Conservation (phyloP, 176 grass and related monocot species). For the Oryza nivara region DNA sequence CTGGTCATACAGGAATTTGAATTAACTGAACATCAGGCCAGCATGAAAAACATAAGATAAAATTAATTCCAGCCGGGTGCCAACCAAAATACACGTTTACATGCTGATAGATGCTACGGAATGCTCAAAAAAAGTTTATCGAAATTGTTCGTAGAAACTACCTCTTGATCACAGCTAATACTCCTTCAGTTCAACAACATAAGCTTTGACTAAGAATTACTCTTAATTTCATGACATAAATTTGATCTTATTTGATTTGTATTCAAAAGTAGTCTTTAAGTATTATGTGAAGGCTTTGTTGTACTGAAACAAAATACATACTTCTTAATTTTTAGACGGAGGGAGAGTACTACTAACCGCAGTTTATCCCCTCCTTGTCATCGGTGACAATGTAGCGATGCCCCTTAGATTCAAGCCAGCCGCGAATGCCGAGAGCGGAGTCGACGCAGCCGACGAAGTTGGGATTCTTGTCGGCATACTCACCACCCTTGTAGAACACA, state of each 20-base stretch:
- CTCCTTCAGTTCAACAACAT: too few species aligned
- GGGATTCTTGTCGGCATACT: constrained; percentile 76
- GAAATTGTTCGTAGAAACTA: neutral
- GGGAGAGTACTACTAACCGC: constrained; percentile 48
- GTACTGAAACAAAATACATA: too few species aligned
- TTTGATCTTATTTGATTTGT: too few species aligned
- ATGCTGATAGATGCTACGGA: neutral
- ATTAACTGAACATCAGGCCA: constrained; percentile 1
- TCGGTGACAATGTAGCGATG: constrained; percentile 93
- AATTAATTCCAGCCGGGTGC: neutral
- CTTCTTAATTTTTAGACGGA: neutral
- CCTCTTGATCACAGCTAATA: too few species aligned
- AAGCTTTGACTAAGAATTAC: too few species aligned
- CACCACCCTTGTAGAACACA: constrained; percentile 92
- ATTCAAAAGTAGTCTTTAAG: too few species aligned
- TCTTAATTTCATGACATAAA: too few species aligned
- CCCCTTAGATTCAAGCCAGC: constrained; percentile 85
- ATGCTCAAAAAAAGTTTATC: neutral
- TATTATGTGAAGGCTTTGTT: too few species aligned
- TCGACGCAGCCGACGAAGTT: constrained; percentile 92
- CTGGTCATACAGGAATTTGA: neutral
- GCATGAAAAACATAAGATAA: neutral
- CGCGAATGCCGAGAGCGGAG: constrained; percentile 68
- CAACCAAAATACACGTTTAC: too few species aligned
- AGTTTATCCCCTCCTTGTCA: constrained; percentile 86